Evolutionary conservation across 2,329 filamentous ascomycete genomes (phyloP), one percentile per base, ranked within the genome.

Genomic region (Trichoderma brevicompactum): DNA sequence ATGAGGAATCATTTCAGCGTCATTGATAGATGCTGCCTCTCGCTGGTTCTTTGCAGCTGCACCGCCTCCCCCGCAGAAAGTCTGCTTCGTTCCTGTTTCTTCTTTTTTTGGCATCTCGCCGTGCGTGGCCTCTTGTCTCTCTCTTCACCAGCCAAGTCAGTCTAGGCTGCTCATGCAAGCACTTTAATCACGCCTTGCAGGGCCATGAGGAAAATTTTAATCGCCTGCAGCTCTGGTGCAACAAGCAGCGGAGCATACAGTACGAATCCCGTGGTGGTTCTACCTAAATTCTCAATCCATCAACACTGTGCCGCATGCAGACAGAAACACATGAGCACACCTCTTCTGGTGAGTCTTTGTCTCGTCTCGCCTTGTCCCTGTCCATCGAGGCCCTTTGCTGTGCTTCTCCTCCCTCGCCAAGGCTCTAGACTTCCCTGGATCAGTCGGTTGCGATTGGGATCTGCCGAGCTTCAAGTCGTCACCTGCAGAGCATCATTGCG

Each of bases 181-280:
- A 63, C 60, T 63, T 53, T 63, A 63, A 9, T 13, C 49, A 40
- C 49, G 49, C 48, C 60, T 19, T 54, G 60, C 60, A 63, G 60
- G 59, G 59, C 59, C 59, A 46, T 38, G 48, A 53, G 49, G 48
- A 34, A 38, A 23, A 46, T n/a, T 10, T 2, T 6, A 36, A 28
- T 13, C 19, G 46, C 17, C 46, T 23, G 44, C 44, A 46, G 44
- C 44, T 23, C n/a, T 19, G 55, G 41, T 38, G 55, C 59, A 62
- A 62, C 55, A 53, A 23, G 13, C 59, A 44, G 59, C 46, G 59
- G 49, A 63, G 60, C 48, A 17, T 43, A 63, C 60, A 63, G 60
- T 63, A 53, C 38, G 59, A 13, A 50, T 41, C 13, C 4, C n/a
- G 15, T n/a, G 13, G n/a, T 28, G 23, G 23, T 28, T 2, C 23